Base-by-base conservation (phyloP, 176 grass and related monocot genomes). In the Oryza longistaminata region DNA sequence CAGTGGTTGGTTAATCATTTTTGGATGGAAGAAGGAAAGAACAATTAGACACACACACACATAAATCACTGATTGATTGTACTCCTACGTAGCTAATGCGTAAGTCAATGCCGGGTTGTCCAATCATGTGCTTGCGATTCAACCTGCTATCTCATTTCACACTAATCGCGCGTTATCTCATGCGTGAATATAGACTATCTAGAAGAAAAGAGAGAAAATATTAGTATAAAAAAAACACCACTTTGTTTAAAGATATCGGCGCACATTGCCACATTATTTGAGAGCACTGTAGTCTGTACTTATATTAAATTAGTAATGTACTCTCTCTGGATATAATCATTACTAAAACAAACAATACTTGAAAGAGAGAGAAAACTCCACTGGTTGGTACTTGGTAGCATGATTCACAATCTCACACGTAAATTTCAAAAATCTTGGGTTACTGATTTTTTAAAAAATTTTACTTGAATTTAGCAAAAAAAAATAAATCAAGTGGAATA, bases 81-180 rank as follows among this genome's bases (percentile, higher is more conserved):
- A 31, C 29, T 31, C 29, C 29, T 55, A 62, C 21, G 58, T 24
- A 62, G 13, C 52, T 58, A 50, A 50, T 7, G 13, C 48, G 2
- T 17, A 53, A 34, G 48, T 55, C 73, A 34, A 55, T 34, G 48
- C 27, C 46, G 5, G 9, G 73, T 16, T 27, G 17, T 75, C 15
- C 48, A 21, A 21, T 55, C 48, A 75, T 75, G 73, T 75, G 73
- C 73, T 33, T 55, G 46, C 15, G 46, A 53, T 75, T 52, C 46
- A 33, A 53, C 48, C 53, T 52, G 44, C 29, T 34, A 49, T 74
- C 9, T 33, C 26, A 6, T 52, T 7, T 21, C 73, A 53, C 19
- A 55, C 58, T 75, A 74, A 52, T 31, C 29, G 26, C 29, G 26
- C 25, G 25, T 21, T 52, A 49, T 33, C 10, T 33, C 25, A 52